Evolutionary conservation across 805 yeast genomes (phyloP).

Genomic region (Tetrapisispora iriomotensis): DNA sequence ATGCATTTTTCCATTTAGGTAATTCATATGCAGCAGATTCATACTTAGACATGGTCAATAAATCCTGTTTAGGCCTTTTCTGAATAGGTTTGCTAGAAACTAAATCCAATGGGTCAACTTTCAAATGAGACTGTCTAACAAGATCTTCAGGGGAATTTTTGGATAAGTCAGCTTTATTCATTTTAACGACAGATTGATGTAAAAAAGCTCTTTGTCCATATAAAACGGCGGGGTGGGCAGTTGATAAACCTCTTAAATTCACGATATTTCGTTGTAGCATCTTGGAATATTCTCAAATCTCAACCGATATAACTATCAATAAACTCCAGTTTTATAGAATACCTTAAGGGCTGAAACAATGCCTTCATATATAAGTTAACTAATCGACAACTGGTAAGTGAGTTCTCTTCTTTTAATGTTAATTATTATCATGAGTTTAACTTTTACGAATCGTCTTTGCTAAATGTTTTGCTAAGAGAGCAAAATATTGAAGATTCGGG

Average conservation of each 20-base stretch:
- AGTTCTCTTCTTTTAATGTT: no score
- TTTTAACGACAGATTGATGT: background rate
- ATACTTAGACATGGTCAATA: conserved; percentile 31
- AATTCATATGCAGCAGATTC: conserved; percentile 32
- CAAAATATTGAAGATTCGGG: no score
- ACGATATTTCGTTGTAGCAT: conserved; percentile 1
- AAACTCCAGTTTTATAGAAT: no score
- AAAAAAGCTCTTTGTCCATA: background rate
- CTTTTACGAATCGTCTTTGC: no score
- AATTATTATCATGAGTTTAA: no score
- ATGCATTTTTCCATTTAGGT: conserved; percentile 41
- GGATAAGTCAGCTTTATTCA: background rate
- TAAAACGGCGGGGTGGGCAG: no score
- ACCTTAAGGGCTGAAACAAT: no score
- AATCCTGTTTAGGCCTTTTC: conserved; percentile 23
- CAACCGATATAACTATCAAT: background rate
- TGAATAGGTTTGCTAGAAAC: conserved; percentile 27
- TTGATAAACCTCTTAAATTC: no score
- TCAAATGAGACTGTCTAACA: conserved; percentile 17
- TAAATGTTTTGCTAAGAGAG: no score
- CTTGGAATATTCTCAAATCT: no score
- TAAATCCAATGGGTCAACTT: conserved; percentile 13
- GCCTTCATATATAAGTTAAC: no score
- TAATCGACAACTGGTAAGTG: no score
- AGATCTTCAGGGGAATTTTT: conserved; percentile 21